A percentile compares a stretch with the other conserved stretches of the same genome.
phyloP scores from a whole-genome alignment of 768 basidiomycete genomes.

The Cyathus striatus region DNA sequence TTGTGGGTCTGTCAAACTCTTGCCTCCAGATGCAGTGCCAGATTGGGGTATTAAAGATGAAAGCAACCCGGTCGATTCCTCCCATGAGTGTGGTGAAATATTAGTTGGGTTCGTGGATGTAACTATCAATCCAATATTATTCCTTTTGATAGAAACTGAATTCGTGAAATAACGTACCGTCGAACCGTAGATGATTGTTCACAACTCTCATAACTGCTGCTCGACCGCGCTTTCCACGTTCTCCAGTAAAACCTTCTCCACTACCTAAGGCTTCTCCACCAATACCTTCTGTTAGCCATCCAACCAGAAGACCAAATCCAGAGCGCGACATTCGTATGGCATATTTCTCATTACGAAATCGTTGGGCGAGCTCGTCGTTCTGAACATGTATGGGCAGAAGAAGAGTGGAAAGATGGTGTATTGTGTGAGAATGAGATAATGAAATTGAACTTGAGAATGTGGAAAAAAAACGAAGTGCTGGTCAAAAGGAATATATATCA shows the following conservation, averaged over 20 bases:
- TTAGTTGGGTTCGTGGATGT: conserved; percentile 65
- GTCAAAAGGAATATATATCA: too few relatives aligned
- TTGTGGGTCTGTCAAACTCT: conserved; percentile 52
- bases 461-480: conserved; percentile 73
- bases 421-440: conserved; percentile 56
- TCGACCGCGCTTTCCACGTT: conserved; percentile 79
- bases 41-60: conserved; percentile 70
- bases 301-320: conserved; percentile 85
- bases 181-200: conserved; percentile 88
- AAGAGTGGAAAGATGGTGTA: conserved; percentile 77
- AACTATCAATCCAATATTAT: conserved; percentile 37
- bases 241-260: conserved; percentile 75
- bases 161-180: conserved; percentile 48
- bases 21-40: conserved; percentile 33
- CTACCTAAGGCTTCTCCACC: conserved; percentile 81
- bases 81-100: conserved; percentile 65
- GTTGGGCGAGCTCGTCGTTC: conserved; percentile 75
- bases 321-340: conserved; percentile 85
- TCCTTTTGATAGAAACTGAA: conserved; percentile 3
- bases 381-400: conserved; percentile 81
- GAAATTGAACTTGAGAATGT: conserved; percentile 67
- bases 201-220: conserved; percentile 91
- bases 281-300: conserved; percentile 93
- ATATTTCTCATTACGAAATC: conserved; percentile 89
- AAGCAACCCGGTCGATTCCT: conserved; percentile 81